Evolutionary conservation across 2,329 filamentous ascomycete genomes (phyloP).

Genomic region (Thermothelomyces thermophilus): DNA sequence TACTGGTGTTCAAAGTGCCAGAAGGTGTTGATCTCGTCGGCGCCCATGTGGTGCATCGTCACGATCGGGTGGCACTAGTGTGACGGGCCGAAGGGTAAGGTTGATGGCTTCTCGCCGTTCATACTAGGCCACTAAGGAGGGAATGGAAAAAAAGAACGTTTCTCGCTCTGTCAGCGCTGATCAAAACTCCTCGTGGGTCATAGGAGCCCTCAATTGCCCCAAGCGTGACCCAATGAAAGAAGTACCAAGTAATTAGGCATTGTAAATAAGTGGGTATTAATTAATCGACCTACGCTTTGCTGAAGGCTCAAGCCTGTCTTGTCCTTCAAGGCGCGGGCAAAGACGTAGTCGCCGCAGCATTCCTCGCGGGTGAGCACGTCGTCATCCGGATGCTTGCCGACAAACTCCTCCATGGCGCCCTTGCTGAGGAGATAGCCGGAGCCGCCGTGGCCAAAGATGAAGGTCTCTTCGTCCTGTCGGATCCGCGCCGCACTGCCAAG

Average conservation of each 20-base stretch:
- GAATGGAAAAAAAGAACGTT: no score
- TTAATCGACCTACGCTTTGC: constrained; percentile 36
- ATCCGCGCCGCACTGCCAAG: constrained; percentile 45
- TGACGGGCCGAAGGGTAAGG: constrained; percentile 39
- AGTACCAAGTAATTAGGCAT: no score
- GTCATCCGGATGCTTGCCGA: constrained; percentile 35
- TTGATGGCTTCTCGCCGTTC: constrained; percentile 49
- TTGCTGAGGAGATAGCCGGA: constrained; percentile 49
- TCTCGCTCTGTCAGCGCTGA: no score
- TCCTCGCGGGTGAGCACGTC: constrained; percentile 37
- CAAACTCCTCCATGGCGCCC: constrained; percentile 44
- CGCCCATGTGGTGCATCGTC: constrained; percentile 50
- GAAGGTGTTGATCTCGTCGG: constrained; percentile 44
- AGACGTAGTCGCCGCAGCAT: constrained; percentile 48
- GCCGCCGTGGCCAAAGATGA: constrained; percentile 50
- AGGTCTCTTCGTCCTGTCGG: constrained; percentile 34
- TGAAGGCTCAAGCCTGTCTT: constrained; percentile 37
- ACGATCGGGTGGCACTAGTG: constrained; percentile 51
- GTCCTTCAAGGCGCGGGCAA: constrained; percentile 42
- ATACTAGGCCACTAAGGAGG: constrained; percentile 42
- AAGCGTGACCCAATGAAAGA: no score
- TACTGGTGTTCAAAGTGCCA: constrained; percentile 48
- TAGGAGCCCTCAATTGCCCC: neutral
- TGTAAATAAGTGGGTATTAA: no score
- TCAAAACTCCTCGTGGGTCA: no score